A percentile compares a stretch with the other conserved stretches of the same genome.
These are phyloP conservation scores for Chaetomidium leptoderma DNA, from an alignment of 495 filamentous ascomycete species.

Conservation along the genomic window DNA sequence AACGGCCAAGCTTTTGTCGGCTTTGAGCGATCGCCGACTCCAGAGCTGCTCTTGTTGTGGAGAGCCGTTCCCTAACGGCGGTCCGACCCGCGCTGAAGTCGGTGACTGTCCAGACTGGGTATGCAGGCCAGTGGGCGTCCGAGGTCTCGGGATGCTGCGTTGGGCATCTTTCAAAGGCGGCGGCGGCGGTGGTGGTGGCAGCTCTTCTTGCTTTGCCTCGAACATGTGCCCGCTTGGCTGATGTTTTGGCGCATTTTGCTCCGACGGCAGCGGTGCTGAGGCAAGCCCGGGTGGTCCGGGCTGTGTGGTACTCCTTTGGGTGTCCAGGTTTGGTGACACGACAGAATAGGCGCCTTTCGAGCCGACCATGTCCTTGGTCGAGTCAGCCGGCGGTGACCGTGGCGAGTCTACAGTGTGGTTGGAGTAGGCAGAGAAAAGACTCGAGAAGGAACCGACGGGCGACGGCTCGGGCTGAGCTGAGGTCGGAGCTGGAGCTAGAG, in stretches of 20 bases:
- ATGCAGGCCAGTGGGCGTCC: slow-evolving; percentile 19
- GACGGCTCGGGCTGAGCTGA: slow-evolving; percentile 21
- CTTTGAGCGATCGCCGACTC: slow-evolving; percentile 43
- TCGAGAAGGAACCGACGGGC: slow-evolving; percentile 40
- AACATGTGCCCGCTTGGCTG: slow-evolving; percentile 9
- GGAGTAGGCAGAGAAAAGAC: slow-evolving; percentile 45
- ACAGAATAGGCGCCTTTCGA: slow-evolving; percentile 36
- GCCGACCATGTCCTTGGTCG: slow-evolving; percentile 32
- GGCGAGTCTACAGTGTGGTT: slow-evolving; percentile 38
- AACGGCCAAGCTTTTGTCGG: slow-evolving; percentile 38
- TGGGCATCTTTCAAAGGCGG: slow-evolving; percentile 38
- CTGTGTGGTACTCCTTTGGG: slow-evolving; percentile 11
- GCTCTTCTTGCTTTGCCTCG: slow-evolving; percentile 12
- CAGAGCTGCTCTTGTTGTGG: slow-evolving; percentile 41
- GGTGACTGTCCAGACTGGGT: slow-evolving; percentile 16
- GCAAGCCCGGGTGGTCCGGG: not conserved
- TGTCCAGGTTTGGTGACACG: slow-evolving; percentile 23
- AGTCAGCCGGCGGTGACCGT: slow-evolving; percentile 30
- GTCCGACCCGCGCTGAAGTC: slow-evolving; percentile 15
- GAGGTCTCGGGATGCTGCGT: slow-evolving; percentile 5
- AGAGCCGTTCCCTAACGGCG: slow-evolving; percentile 22
- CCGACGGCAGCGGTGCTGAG: slow-evolving; percentile 20
- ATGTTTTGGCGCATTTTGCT: slow-evolving; percentile 25
- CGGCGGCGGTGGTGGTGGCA: slow-evolving; percentile 41
- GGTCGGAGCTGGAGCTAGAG: slow-evolving; percentile 5